Evolutionary conservation across 805 yeast species (phyloP).

Genomic region (Saccharomycopsis sp.): DNA sequence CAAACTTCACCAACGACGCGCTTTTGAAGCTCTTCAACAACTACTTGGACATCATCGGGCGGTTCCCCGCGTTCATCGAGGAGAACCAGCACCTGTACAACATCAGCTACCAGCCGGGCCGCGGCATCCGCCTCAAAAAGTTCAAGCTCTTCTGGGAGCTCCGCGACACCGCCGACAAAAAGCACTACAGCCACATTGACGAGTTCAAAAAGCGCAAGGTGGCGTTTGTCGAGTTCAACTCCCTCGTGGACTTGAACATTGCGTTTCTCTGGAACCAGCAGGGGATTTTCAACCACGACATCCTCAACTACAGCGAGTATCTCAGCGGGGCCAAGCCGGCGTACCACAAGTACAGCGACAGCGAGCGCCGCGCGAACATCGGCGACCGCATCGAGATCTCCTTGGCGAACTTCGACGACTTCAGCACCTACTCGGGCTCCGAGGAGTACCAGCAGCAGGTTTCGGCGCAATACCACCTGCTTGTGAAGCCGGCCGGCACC

Average conservation of each 20-base stretch:
- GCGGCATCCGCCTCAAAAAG: conserved; percentile 51
- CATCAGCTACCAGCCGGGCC: conserved; percentile 22
- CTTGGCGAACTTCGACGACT: conserved; percentile 19
- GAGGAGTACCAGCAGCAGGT: conserved; percentile 4
- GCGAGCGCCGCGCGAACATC: not conserved
- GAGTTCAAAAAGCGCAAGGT: conserved; percentile 39
- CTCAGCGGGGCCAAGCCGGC: conserved; percentile 4
- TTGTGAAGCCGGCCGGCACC: too few species aligned
- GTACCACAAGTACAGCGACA: not conserved
- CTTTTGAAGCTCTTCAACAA: conserved; percentile 17
- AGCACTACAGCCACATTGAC: not conserved
- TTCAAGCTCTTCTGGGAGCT: conserved; percentile 58
- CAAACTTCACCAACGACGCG: conserved; percentile 34
- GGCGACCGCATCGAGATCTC: conserved; percentile 5
- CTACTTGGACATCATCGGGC: conserved; percentile 19
- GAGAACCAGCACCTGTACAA: conserved; percentile 38
- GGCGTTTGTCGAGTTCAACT: conserved; percentile 54
- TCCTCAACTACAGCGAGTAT: conserved; percentile 13
- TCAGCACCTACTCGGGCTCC: conserved; percentile 7
- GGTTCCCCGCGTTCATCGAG: conserved; percentile 37
- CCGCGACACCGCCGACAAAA: conserved; percentile 25
- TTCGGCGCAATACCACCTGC: not conserved
- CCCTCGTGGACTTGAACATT: conserved; percentile 38
- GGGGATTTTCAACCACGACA: conserved; percentile 15
- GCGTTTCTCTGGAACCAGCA: conserved; percentile 19